Percentiles rank a stretch among this genome's conserved stretches.
Evolutionary conservation across 768 basidiomycete species (phyloP).

Genomic region (Calocybe gangraenosa): DNA sequence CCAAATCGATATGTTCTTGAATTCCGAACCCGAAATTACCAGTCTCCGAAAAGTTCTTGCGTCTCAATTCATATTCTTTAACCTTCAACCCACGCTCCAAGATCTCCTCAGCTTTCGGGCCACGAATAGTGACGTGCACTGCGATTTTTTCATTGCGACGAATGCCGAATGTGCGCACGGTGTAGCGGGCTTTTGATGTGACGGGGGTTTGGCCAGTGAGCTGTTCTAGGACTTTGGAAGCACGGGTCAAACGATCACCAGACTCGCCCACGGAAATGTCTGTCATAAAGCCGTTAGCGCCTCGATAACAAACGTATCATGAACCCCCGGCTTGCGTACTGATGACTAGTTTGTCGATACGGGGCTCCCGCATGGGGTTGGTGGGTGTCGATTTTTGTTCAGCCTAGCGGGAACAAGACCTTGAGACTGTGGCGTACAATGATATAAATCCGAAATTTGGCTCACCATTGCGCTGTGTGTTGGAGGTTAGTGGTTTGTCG

Average conservation of each 20-base stretch:
- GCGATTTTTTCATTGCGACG: slow-evolving; percentile 99
- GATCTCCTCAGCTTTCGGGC: slow-evolving; percentile 99
- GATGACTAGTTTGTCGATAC: slow-evolving; percentile 98
- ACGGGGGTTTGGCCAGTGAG: slow-evolving; percentile 99
- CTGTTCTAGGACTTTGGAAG: slow-evolving; percentile 98
- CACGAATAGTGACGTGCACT: slow-evolving; percentile 97
- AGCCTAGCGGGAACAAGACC: slow-evolving; percentile 45
- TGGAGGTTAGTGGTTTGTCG: slow-evolving; percentile 31
- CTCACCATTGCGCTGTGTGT: slow-evolving; percentile 46
- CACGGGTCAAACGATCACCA: slow-evolving; percentile 97
- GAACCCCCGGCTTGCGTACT: slow-evolving; percentile 56
- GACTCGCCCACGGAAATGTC: slow-evolving; percentile 99
- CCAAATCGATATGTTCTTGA: slow-evolving; percentile 98
- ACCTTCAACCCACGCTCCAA: slow-evolving; percentile 98
- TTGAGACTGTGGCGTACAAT: no score
- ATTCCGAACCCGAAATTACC: slow-evolving; percentile 99
- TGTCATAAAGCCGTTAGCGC: slow-evolving; percentile 6
- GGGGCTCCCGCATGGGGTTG: slow-evolving; percentile 95
- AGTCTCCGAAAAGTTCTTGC: slow-evolving; percentile 96
- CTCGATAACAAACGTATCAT: no score
- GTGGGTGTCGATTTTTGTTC: slow-evolving; percentile 84
- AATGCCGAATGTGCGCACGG: slow-evolving; percentile 98
- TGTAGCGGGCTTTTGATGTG: slow-evolving; percentile 99
- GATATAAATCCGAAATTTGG: slow-evolving; percentile 6
- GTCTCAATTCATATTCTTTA: slow-evolving; percentile 98